Percentiles rank a stretch among this genome's conserved stretches.
Evolutionary conservation across 805 yeast species (phyloP).

Genomic region (Candida ortonii): DNA sequence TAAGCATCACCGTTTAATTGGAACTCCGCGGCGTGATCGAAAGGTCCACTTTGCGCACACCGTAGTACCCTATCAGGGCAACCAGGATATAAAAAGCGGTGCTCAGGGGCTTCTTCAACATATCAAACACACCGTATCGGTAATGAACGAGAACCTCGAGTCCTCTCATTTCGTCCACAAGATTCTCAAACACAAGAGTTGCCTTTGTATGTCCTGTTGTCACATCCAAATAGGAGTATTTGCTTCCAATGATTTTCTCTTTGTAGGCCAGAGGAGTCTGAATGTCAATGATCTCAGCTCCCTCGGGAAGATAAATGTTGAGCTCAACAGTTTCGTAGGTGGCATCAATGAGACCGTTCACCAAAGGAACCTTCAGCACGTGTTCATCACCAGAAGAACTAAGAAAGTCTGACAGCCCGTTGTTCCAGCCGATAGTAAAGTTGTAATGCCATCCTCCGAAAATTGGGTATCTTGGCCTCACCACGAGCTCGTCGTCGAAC

Average conservation of each 20-base stretch:
- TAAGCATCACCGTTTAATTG: no score
- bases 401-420: constrained; percentile 52
- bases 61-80: constrained; percentile 55
- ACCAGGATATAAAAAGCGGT: constrained; percentile 60
- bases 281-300: constrained; percentile 58
- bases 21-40: constrained; percentile 24
- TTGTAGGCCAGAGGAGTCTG: constrained; percentile 51
- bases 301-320: constrained; percentile 81
- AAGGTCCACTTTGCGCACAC: constrained; percentile 44
- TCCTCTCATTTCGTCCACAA: constrained; percentile 65
- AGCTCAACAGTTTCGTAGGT: constrained; percentile 58
- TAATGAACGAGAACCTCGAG: constrained; percentile 62
- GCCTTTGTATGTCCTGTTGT: constrained; percentile 75
- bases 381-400: constrained; percentile 48
- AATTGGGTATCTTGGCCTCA: constrained; percentile 89
- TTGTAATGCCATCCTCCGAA: constrained; percentile 96
- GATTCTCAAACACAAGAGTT: constrained; percentile 53
- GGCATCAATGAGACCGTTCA: constrained; percentile 71
- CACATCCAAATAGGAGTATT: constrained; percentile 65
- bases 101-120: constrained; percentile 62
- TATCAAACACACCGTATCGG: constrained; percentile 50
- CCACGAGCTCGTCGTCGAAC: constrained; percentile 43
- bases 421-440: constrained; percentile 93
- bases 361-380: constrained; percentile 63
- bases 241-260: constrained; percentile 29